phyloP scores from a whole-genome alignment of 1,284 basidiomycete genomes.

The Ceratobasidium sp. region DNA sequence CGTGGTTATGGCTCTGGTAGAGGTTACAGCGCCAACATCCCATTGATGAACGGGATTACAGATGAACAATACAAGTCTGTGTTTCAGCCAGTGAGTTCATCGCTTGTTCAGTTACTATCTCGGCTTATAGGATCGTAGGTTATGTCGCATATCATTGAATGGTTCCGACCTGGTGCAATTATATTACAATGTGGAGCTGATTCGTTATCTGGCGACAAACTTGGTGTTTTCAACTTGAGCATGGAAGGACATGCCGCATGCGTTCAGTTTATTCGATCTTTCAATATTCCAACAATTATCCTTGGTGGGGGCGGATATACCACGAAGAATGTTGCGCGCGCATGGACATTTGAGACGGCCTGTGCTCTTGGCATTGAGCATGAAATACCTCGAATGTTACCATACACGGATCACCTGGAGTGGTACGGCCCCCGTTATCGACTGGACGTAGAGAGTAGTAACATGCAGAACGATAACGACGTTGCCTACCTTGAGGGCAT shows the following conservation, averaged over 20 bases:
- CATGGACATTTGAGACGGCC: slow-evolving; percentile 98
- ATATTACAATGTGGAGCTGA: slow-evolving; percentile 97
- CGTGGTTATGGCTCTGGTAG: slow-evolving; percentile 86
- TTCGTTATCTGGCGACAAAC: slow-evolving; percentile 93
- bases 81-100: slow-evolving; percentile 83
- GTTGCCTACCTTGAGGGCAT: slow-evolving; percentile 85
- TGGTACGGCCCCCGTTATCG: slow-evolving; percentile 98
- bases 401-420: slow-evolving; percentile 97
- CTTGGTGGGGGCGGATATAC: slow-evolving; percentile 98
- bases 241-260: slow-evolving; percentile 96
- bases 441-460: slow-evolving; percentile 89
- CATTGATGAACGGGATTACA: slow-evolving; percentile 92
- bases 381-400: slow-evolving; percentile 82
- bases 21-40: slow-evolving; percentile 93
- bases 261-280: slow-evolving; percentile 85
- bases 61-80: slow-evolving; percentile 85
- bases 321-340: slow-evolving; percentile 92
- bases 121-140: slow-evolving; percentile 62
- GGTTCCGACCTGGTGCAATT: slow-evolving; percentile 89
- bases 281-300: slow-evolving; percentile 89
- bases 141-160: slow-evolving; percentile 87
- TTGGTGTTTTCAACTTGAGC: slow-evolving; percentile 95
- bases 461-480: slow-evolving; percentile 94
- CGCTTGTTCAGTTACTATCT: background rate
- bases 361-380: slow-evolving; percentile 87